Conservation (phyloP, 805 yeast species). For the Suhomyces sp. region DNA sequence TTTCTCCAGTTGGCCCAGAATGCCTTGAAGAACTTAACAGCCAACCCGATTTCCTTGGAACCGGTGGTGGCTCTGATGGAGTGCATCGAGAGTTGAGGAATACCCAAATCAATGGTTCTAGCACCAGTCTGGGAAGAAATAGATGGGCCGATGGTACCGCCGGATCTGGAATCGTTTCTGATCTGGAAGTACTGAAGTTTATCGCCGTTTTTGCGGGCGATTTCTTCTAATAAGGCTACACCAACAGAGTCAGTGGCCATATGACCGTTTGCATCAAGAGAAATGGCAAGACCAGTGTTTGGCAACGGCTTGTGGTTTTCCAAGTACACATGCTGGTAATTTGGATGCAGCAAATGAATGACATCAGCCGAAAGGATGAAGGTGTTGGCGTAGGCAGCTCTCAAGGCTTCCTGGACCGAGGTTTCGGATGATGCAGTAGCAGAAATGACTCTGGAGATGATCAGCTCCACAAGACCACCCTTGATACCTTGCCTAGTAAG, state of each 20-base stretch:
- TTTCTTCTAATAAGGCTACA: slow-evolving; percentile 62
- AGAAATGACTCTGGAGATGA: slow-evolving; percentile 52
- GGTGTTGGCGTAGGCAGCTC: slow-evolving; percentile 64
- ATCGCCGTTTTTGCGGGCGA: slow-evolving; percentile 65
- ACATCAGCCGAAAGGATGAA: slow-evolving; percentile 83
- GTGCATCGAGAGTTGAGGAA: slow-evolving; percentile 84
- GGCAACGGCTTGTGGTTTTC: slow-evolving; percentile 80
- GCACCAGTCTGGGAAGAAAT: slow-evolving; percentile 65
- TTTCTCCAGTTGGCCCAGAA: slow-evolving; percentile 67
- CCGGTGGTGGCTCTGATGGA: slow-evolving; percentile 81
- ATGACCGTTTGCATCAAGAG: slow-evolving; percentile 76
- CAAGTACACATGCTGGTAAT: slow-evolving; percentile 63
- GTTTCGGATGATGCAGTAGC: slow-evolving; percentile 21
- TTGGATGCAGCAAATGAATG: slow-evolving; percentile 78
- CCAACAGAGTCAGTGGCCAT: slow-evolving; percentile 83
- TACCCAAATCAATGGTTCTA: slow-evolving; percentile 76
- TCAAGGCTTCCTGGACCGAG: slow-evolving; percentile 25
- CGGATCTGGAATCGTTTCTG: slow-evolving; percentile 79
- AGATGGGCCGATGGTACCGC: slow-evolving; percentile 85
- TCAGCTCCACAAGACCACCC: slow-evolving; percentile 68
- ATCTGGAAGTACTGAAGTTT: slow-evolving; percentile 78
- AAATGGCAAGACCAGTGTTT: slow-evolving; percentile 68
- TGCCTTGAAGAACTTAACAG: slow-evolving; percentile 66
- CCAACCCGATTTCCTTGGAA: slow-evolving; percentile 71
- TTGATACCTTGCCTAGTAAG: slow-evolving; percentile 77